Base-by-base conservation (phyloP, 352 stramenopile genomes). In the Phytophthora syringae region DNA sequence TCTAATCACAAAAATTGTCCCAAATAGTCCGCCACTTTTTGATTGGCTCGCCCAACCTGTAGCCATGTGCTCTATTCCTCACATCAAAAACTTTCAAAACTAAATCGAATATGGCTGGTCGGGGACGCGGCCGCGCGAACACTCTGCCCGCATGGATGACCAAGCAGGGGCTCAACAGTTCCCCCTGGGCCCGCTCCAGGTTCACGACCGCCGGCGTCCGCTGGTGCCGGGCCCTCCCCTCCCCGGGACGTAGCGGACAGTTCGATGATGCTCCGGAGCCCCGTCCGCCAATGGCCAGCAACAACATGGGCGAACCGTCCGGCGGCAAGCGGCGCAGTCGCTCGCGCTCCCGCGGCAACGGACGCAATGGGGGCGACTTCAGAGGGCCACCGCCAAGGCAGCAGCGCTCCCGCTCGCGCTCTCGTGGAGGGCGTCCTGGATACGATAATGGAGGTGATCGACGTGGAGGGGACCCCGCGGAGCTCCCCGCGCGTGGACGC, bases 121-220 rank as follows among this genome's bases (percentile, higher is more conserved):
- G 86, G 79, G 88, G 86, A 76, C 84, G 86, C 22, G 86, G 88
- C 49, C 81, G 84, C 30, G 64, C 77, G 13, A 82, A 72, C 20
- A 95, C 88, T 70, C 65, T 95, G 45, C 88, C 88, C 6, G 88
- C 88, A 28, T 95, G 88, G 88, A 95, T 95, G 88, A 95, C 84
- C 55, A 92, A 94, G 70, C 40, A 60, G 28, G 72, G 74, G 24
- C 37, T 61, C 7, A 56, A 61, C 12, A 50, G 51, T 28, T 47
- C 42, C 62, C 22, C 27, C 55, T 12, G 52, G 51, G 12, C 50
- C 65, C 56, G 16, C 60, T n/a, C 18, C 48, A 18, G 36, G 45
- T 4, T 43, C 44, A 12, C 49, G 51, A 2, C 50, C 68, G 9
- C 54, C 55, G 36, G 52, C 67, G 5, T 57, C 52, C 22, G 44